A percentile compares a stretch with the other conserved stretches of the same genome.
phyloP scores from a whole-genome alignment of 306 rosid species.

The Prunus kanzakura region DNA sequence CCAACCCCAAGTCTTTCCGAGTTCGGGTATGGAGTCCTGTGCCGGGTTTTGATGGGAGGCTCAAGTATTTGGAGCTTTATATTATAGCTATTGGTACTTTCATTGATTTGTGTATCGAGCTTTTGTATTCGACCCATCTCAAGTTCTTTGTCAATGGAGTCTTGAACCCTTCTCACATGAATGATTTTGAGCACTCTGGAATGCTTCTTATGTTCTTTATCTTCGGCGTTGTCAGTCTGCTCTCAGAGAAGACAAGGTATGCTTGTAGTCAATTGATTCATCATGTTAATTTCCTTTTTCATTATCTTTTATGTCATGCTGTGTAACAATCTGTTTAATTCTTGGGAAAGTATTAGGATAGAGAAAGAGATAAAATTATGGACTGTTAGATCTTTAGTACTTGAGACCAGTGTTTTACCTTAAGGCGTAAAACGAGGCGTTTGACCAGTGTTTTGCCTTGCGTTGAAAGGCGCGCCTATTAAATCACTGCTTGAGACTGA shows the following conservation, averaged over 20 bases:
- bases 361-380: neutral
- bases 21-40: constrained; percentile 82
- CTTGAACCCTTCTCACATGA: constrained; percentile 86
- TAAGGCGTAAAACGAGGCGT: no score
- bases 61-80: constrained; percentile 81
- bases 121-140: constrained; percentile 89
- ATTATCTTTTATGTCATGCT: neutral
- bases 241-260: constrained; percentile 75
- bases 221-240: constrained; percentile 61
- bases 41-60: constrained; percentile 75
- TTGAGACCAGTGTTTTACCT: no score
- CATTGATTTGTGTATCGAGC: constrained; percentile 85
- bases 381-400: neutral
- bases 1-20: constrained; percentile 48
- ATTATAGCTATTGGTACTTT: constrained; percentile 67
- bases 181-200: constrained; percentile 91
- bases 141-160: constrained; percentile 67
- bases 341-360: neutral
- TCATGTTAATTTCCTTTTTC: neutral
- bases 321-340: neutral
- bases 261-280: constrained; percentile 7
- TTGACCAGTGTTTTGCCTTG: no score
- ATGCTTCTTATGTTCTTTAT: constrained; percentile 97
- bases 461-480: no score
- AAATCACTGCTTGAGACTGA: neutral